Conservation (phyloP, 108 stramenopile species). For the Nitzschia palea region DNA sequence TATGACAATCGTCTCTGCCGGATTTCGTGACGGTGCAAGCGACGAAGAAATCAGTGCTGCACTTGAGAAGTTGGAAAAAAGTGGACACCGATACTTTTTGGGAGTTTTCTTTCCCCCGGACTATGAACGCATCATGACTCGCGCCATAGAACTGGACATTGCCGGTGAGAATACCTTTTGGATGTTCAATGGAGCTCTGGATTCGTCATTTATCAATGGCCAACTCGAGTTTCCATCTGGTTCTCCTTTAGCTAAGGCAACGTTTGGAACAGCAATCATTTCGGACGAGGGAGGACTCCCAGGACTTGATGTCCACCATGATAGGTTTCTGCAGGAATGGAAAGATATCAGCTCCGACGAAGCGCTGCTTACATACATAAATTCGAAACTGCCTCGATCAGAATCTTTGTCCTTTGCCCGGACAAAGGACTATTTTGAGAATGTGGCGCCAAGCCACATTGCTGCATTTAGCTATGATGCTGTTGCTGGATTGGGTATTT, state of each 20-base stretch:
- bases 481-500: slow-evolving; percentile 42
- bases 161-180: slow-evolving; percentile 48
- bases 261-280: slow-evolving; percentile 12
- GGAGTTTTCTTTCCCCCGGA: slow-evolving; percentile 10
- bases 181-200: slow-evolving; percentile 37
- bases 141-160: slow-evolving; percentile 36
- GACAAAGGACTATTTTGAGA: not conserved
- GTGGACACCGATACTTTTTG: slow-evolving; percentile 36
- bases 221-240: not conserved
- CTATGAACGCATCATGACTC: slow-evolving; percentile 30
- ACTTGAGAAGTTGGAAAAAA: slow-evolving; percentile 1
- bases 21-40: not conserved
- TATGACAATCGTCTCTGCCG: slow-evolving; percentile 18
- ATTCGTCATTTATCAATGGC: slow-evolving; percentile 1
- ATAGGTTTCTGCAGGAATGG: slow-evolving; percentile 12
- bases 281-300: slow-evolving; percentile 30
- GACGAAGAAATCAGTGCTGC: not conserved
- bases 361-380: not conserved
- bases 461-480: slow-evolving; percentile 50
- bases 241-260: slow-evolving; percentile 6
- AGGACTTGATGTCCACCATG: slow-evolving; percentile 34
- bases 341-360: slow-evolving; percentile 16
- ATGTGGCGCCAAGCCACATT: not conserved
- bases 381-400: not conserved
- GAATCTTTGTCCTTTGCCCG: not conserved